Conservation (phyloP, 2,329 filamentous ascomycete species). For the Ceratocystis colombiana region DNA sequence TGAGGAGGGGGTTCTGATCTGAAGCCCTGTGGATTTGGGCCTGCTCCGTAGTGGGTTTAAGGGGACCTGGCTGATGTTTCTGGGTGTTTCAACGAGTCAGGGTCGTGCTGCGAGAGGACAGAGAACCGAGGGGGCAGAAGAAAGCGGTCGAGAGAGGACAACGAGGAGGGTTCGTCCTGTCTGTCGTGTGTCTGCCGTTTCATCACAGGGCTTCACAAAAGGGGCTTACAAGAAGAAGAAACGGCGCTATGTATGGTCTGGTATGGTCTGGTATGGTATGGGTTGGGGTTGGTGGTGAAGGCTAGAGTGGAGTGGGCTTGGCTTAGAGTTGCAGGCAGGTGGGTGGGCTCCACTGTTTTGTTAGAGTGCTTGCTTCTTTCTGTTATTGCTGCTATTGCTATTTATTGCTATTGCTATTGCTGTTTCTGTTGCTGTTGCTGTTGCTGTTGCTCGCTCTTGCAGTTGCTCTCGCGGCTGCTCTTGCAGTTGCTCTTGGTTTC, state of each 20-base stretch:
- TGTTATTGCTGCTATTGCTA: background rate
- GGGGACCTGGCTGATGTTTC: background rate
- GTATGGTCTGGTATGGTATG: too few relatives aligned
- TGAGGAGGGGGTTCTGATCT: too few relatives aligned
- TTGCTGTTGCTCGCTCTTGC: too few relatives aligned
- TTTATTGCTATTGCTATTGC: too few relatives aligned
- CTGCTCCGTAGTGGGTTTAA: too few relatives aligned
- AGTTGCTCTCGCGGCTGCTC: too few relatives aligned
- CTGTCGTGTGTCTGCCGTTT: background rate
- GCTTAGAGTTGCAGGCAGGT: background rate
- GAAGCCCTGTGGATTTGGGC: background rate
- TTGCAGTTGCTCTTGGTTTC: too few relatives aligned
- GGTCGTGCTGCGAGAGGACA: background rate
- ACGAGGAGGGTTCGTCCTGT: background rate
- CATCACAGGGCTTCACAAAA: background rate
- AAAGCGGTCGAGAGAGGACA: background rate
- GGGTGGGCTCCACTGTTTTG: background rate
- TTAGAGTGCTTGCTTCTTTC: constrained; percentile 5
- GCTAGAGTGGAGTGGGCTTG: background rate
- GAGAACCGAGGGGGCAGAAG: background rate
- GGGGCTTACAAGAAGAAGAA: background rate
- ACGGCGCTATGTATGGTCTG: too few relatives aligned
- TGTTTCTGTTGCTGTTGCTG: too few relatives aligned
- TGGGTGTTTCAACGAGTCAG: background rate
- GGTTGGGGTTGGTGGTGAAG: too few relatives aligned